Conservation (phyloP, 441 rosid species). For the Brassica hybrid region DNA sequence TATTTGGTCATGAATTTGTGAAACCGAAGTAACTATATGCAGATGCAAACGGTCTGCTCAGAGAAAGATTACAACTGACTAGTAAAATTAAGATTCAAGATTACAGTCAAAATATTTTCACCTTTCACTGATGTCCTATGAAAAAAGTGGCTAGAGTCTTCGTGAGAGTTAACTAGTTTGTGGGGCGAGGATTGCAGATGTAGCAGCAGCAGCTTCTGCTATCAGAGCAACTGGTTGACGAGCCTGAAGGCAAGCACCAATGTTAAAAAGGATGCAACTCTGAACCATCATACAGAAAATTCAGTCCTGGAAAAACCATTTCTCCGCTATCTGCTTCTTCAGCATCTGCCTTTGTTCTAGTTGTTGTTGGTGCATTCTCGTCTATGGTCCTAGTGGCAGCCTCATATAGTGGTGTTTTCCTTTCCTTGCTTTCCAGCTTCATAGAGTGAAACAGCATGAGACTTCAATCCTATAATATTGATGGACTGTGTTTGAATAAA, state of each 20-base stretch:
- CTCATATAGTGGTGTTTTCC: slow-evolving; percentile 45
- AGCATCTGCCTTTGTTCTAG: slow-evolving; percentile 52
- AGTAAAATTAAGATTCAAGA: not conserved
- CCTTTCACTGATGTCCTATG: not conserved
- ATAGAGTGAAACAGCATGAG: too few species aligned
- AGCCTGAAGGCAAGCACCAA: slow-evolving; percentile 42
- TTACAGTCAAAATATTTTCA: not conserved
- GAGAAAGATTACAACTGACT: not conserved
- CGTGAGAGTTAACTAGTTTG: slow-evolving; percentile 47
- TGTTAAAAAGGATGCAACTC: too few species aligned
- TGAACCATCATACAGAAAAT: slow-evolving; percentile 43
- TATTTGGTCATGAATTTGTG: not conserved
- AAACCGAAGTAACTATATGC: slow-evolving; percentile 3
- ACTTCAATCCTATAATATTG: too few species aligned
- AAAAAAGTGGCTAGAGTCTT: not conserved
- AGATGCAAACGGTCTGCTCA: not conserved
- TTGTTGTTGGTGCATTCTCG: slow-evolving; percentile 53
- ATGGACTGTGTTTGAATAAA: too few species aligned
- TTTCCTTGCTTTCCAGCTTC: too few species aligned
- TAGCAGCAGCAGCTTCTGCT: slow-evolving; percentile 78
- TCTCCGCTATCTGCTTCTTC: slow-evolving; percentile 80
- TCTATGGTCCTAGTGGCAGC: slow-evolving; percentile 70
- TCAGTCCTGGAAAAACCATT: slow-evolving; percentile 62
- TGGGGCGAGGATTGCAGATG: slow-evolving; percentile 58
- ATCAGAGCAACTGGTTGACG: slow-evolving; percentile 90